These are phyloP conservation scores for Ganoderma lucidum DNA, from an alignment of 1,284 basidiomycete species.

Conservation along the genomic window DNA sequence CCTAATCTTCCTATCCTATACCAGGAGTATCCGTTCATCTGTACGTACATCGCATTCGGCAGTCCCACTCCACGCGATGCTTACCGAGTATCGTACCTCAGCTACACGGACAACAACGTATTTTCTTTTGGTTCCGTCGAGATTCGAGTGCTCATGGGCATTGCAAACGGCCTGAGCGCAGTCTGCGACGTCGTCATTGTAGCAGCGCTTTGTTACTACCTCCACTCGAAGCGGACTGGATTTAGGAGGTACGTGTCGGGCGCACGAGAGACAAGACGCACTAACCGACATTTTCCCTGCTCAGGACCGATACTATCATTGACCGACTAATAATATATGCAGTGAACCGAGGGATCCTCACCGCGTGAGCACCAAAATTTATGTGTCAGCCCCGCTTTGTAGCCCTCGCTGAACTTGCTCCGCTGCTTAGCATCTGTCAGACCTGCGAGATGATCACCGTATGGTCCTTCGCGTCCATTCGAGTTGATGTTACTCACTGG, in stretches of 20 bases:
- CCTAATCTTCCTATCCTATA: not conserved
- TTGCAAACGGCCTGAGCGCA: conserved; percentile 1
- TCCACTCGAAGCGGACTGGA: not conserved
- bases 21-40: not conserved
- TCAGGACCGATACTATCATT: not conserved
- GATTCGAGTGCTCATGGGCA: not conserved
- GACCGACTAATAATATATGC: not conserved
- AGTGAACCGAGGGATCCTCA: not conserved
- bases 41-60: not conserved
- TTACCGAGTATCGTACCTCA: not conserved
- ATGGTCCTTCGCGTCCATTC: too few species aligned
- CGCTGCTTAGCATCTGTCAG: too few species aligned
- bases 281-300: not conserved
- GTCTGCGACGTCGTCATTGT: conserved; percentile 2
- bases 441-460: too few species aligned
- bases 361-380: not conserved
- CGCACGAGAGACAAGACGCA: not conserved
- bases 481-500: too few species aligned
- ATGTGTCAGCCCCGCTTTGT: too few species aligned
- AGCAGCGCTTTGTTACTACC: not conserved
- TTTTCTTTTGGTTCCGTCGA: not conserved
- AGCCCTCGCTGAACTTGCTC: not conserved
- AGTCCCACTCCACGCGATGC: too few species aligned
- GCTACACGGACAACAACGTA: not conserved
- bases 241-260: not conserved